phyloP scores from a whole-genome alignment of 331 rosid genomes.

The Saraca asoca region DNA sequence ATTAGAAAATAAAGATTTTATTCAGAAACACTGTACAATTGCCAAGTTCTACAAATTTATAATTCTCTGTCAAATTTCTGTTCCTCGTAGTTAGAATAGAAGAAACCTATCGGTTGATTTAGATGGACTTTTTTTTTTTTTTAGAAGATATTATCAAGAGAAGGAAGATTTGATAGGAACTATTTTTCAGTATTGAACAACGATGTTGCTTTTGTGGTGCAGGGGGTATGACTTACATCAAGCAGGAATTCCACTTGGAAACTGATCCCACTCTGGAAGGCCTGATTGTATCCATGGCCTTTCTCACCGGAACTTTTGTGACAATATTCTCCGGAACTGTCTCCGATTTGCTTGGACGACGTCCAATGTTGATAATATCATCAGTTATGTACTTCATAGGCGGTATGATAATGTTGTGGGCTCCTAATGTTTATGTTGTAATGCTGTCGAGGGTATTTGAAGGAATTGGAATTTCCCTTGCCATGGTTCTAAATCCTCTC shows the following conservation, averaged over 20 bases:
- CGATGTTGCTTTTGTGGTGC: constrained; percentile 22
- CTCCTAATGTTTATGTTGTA: constrained; percentile 65
- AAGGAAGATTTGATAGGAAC: no score
- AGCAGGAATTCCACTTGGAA: constrained; percentile 69
- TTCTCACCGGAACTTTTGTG: constrained; percentile 73
- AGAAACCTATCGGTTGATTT: not conserved
- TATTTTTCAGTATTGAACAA: constrained; percentile 11
- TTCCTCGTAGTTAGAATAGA: not conserved
- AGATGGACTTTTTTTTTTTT: no score
- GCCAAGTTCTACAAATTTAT: not conserved
- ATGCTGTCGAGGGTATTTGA: constrained; percentile 65
- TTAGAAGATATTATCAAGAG: not conserved
- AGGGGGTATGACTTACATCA: constrained; percentile 82
- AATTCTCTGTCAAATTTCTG: no score
- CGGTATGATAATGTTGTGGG: constrained; percentile 77
- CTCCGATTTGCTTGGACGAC: constrained; percentile 78
- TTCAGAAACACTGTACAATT: no score
- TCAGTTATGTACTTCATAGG: constrained; percentile 61
- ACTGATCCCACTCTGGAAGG: constrained; percentile 77
- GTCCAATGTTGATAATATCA: constrained; percentile 71
- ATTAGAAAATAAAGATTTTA: no score
- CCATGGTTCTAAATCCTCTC: constrained; percentile 69
- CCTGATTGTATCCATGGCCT: constrained; percentile 76
- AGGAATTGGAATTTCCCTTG: constrained; percentile 68
- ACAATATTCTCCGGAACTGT: constrained; percentile 72